Conservation (phyloP, 345 rosid genomes). For the Salix arbutifolia region DNA sequence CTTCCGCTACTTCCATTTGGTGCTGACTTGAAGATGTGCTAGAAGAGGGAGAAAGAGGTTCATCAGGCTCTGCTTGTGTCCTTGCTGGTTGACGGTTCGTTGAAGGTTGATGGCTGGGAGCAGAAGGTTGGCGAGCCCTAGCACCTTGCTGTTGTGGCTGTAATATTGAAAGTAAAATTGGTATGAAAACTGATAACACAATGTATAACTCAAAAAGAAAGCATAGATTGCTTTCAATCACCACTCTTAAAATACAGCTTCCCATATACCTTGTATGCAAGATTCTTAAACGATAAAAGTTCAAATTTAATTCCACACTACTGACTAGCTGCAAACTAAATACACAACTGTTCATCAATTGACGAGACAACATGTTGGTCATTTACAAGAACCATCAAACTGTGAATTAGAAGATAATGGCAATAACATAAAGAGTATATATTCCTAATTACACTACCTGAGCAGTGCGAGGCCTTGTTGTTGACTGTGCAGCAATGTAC, state of each 20-base stretch:
- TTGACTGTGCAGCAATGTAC: constrained; percentile 46
- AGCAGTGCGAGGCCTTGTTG: constrained; percentile 42
- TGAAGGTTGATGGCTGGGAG: constrained; percentile 27
- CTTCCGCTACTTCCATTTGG: constrained; percentile 37
- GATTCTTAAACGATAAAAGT: background rate
- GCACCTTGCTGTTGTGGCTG: constrained; percentile 39
- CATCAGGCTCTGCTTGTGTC: constrained; percentile 42
- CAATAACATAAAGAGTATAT: background rate
- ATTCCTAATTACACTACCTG: constrained; percentile 30
- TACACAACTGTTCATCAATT: background rate
- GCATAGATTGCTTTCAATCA: background rate
- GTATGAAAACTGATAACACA: background rate
- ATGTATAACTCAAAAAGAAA: background rate
- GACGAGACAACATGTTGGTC: background rate
- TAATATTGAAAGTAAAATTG: background rate
- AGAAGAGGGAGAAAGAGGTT: constrained; percentile 58
- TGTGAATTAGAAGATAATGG: background rate
- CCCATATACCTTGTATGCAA: background rate
- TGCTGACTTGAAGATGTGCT: constrained; percentile 69
- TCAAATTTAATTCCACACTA: background rate
- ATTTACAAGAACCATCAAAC: background rate
- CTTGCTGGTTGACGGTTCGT: constrained; percentile 32
- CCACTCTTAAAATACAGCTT: background rate
- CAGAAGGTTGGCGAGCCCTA: constrained; percentile 36
- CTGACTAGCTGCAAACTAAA: background rate